A percentile compares a stretch with the other conserved stretches of the same genome.
phyloP scores from a whole-genome alignment of 2,329 filamentous ascomycete genomes.

The Neurospora crassa region DNA sequence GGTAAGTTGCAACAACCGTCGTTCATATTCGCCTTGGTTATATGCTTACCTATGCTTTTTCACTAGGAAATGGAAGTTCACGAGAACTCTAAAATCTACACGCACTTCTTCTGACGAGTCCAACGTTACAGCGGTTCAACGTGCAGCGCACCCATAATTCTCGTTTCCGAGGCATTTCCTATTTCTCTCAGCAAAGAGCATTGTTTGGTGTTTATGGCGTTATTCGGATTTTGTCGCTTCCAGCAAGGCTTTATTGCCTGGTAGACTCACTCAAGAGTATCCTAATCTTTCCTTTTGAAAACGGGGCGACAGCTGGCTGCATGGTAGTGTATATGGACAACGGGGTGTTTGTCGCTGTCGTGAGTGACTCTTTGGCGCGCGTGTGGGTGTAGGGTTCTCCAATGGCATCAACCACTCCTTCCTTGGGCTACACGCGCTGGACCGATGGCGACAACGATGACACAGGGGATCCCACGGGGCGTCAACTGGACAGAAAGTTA shows the following conservation, averaged over 20 bases:
- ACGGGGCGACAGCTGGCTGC: neutral
- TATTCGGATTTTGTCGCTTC: neutral
- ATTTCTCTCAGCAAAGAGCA: constrained; percentile 22
- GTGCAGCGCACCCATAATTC: constrained; percentile 43
- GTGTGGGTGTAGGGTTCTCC: neutral
- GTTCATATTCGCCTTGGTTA: constrained; percentile 8
- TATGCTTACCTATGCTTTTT: constrained; percentile 23
- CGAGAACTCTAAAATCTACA: constrained; percentile 97
- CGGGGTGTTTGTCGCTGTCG: neutral
- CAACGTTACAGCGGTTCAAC: constrained; percentile 21
- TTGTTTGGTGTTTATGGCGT: neutral
- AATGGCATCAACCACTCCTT: neutral
- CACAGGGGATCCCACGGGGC: neutral
- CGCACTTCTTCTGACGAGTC: constrained; percentile 86
- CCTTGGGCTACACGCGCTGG: neutral
- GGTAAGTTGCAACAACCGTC: constrained; percentile 46
- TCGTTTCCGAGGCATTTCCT: constrained; percentile 42
- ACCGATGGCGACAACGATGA: neutral
- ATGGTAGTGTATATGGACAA: neutral
- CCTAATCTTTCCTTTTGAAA: neutral
- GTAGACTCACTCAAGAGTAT: neutral
- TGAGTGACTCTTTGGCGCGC: neutral
- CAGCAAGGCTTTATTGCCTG: neutral
- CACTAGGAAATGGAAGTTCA: constrained; percentile 97
- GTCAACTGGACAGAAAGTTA: neutral